Percentiles rank a stretch among this genome's conserved stretches.
Conservation (phyloP, 768 basidiomycete genomes). For the Botryobasidium botryosum region DNA sequence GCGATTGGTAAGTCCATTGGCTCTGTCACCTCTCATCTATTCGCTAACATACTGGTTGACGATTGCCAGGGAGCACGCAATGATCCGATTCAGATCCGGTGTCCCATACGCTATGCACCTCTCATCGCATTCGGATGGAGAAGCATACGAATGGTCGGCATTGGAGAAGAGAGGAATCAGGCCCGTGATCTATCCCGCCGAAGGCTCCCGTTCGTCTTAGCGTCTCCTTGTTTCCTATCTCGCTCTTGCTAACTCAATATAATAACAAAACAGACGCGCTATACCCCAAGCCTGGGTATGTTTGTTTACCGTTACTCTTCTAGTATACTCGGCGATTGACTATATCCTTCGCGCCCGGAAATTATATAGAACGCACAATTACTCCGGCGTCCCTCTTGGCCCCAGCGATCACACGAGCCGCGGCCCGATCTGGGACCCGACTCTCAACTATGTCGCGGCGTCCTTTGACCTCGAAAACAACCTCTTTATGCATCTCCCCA, state of each 20-base stretch:
- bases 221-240: background rate
- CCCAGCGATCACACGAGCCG: constrained; percentile 7
- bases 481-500: background rate
- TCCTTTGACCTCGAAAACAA: constrained; percentile 2
- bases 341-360: too few relatives aligned
- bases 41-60: background rate
- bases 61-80: constrained; percentile 9
- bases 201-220: constrained; percentile 7
- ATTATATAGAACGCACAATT: constrained; percentile 1
- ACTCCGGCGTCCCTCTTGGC: constrained; percentile 8
- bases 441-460: constrained; percentile 9
- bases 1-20: background rate
- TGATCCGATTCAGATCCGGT: constrained; percentile 8
- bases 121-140: constrained; percentile 7
- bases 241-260: background rate
- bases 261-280: constrained; percentile 8
- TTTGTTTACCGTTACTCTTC: background rate
- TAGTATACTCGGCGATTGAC: background rate
- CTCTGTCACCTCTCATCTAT: background rate
- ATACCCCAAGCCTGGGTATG: constrained; percentile 8
- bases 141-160: constrained; percentile 6
- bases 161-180: constrained; percentile 8
- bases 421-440: constrained; percentile 10
- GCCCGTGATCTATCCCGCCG: constrained; percentile 9
- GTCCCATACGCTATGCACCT: constrained; percentile 8